Evolutionary conservation across 2,329 filamentous ascomycete genomes (phyloP).

Genomic region (Ophidiomyces ophidiicola): DNA sequence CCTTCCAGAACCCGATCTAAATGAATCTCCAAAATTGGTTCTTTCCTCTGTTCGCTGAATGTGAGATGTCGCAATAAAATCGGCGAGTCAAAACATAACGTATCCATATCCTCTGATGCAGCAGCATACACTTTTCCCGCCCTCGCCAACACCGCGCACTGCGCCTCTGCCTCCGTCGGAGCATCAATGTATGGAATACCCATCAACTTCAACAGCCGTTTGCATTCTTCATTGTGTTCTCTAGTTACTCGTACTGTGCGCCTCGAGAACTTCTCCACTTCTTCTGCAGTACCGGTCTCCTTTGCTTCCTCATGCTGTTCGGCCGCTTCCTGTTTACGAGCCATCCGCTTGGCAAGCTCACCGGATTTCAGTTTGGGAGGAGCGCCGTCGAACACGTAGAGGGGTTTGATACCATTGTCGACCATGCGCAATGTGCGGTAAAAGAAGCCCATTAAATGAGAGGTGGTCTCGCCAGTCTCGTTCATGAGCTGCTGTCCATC

Average conservation of each 20-base stretch:
- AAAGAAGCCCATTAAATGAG: slow-evolving; percentile 98
- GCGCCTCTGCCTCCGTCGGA: slow-evolving; percentile 92
- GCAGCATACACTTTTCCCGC: slow-evolving; percentile 94
- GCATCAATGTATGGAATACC: slow-evolving; percentile 90
- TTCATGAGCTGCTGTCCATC: slow-evolving; percentile 93
- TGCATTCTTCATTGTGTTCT: slow-evolving; percentile 93
- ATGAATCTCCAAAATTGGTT: slow-evolving; percentile 92
- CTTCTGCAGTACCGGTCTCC: slow-evolving; percentile 89
- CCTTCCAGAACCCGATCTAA: slow-evolving; percentile 78
- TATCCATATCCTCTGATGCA: slow-evolving; percentile 98
- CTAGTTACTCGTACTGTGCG: slow-evolving; percentile 88
- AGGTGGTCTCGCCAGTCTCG: slow-evolving; percentile 91
- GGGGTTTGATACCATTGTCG: slow-evolving; percentile 95
- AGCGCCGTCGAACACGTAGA: slow-evolving; percentile 95
- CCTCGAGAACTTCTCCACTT: slow-evolving; percentile 95
- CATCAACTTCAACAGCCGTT: slow-evolving; percentile 83
- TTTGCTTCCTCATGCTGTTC: slow-evolving; percentile 90
- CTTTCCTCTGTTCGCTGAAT: slow-evolving; percentile 93
- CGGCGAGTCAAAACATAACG: slow-evolving; percentile 84
- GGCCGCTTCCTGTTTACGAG: slow-evolving; percentile 83
- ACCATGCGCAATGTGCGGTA: slow-evolving; percentile 97
- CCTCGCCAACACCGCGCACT: slow-evolving; percentile 79
- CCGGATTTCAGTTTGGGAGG: slow-evolving; percentile 96
- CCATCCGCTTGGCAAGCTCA: slow-evolving; percentile 89
- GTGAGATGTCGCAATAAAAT: slow-evolving; percentile 87